These are phyloP conservation scores for Suillus clintonianus DNA, from an alignment of 768 basidiomycete genomes.

Conservation along the genomic window DNA sequence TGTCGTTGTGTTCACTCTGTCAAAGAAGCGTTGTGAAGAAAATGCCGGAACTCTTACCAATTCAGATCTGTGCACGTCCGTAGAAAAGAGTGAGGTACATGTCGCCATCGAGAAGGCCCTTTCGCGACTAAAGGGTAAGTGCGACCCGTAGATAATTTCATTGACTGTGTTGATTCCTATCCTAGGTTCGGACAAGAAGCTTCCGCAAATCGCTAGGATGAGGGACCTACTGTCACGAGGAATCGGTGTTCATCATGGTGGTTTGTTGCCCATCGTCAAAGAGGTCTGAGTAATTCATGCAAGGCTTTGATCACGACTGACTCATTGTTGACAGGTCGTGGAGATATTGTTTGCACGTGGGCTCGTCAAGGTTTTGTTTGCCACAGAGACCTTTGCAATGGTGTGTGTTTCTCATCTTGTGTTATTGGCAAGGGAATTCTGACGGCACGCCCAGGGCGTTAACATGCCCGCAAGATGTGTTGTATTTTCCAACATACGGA, in stretches of 20 bases:
- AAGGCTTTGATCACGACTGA: background rate
- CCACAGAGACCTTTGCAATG: slow-evolving; percentile 99
- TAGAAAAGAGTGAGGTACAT: slow-evolving; percentile 97
- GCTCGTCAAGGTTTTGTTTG: slow-evolving; percentile 94
- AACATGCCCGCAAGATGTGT: slow-evolving; percentile 99
- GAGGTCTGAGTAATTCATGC: slow-evolving; percentile 56
- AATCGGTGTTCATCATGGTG: slow-evolving; percentile 97
- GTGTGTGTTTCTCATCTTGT: slow-evolving; percentile 47
- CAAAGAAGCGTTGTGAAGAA: slow-evolving; percentile 96
- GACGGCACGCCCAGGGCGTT: slow-evolving; percentile 67
- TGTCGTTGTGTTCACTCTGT: slow-evolving; percentile 95
- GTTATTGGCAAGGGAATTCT: slow-evolving; percentile 10
- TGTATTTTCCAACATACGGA: slow-evolving; percentile 92
- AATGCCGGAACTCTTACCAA: slow-evolving; percentile 89
- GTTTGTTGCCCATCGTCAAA: slow-evolving; percentile 94
- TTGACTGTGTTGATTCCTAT: slow-evolving; percentile 7
- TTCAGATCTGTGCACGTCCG: slow-evolving; percentile 81
- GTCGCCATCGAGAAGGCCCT: slow-evolving; percentile 91
- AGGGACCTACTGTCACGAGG: slow-evolving; percentile 87
- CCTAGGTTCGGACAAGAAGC: slow-evolving; percentile 83
- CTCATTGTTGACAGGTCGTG: slow-evolving; percentile 63
- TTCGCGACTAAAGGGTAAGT: slow-evolving; percentile 82
- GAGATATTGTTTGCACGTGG: slow-evolving; percentile 96
- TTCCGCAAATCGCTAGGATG: slow-evolving; percentile 93
- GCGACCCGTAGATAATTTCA: slow-evolving; percentile 3